A percentile compares a stretch with the other conserved stretches of the same genome.
These are phyloP conservation scores for Astragalus membranaceus DNA, from an alignment of 306 rosid species.

Conservation along the genomic window DNA sequence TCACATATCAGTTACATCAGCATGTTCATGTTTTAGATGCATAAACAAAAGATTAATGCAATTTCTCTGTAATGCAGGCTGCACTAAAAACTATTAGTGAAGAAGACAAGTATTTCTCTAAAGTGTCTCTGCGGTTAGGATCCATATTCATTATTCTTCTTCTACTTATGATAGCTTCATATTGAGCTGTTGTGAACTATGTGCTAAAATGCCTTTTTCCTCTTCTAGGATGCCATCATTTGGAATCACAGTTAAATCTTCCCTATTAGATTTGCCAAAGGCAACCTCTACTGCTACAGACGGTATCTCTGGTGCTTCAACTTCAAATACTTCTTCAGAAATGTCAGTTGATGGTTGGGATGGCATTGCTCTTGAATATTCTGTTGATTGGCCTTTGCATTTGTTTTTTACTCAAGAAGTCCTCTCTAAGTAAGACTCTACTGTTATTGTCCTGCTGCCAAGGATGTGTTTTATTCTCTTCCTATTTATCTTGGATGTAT, in stretches of 20 bases:
- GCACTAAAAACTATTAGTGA: constrained; percentile 86
- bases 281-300: constrained; percentile 42
- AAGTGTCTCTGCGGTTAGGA: constrained; percentile 79
- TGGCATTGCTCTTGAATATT: constrained; percentile 89
- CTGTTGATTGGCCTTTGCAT: constrained; percentile 96
- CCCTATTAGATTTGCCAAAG: constrained; percentile 52
- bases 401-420: constrained; percentile 94
- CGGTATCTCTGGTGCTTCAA: constrained; percentile 39
- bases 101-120: constrained; percentile 80
- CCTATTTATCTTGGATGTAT: background rate
- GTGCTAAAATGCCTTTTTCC: constrained; percentile 14
- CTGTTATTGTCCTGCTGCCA: constrained; percentile 6
- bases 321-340: constrained; percentile 58
- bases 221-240: constrained; percentile 81
- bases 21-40: constrained; percentile 16
- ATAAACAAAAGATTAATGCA: constrained; percentile 16
- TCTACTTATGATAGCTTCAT: constrained; percentile 8
- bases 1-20: background rate
- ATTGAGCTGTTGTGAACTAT: constrained; percentile 12
- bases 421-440: constrained; percentile 76
- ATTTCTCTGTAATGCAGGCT: constrained; percentile 55
- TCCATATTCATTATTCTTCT: constrained; percentile 1
- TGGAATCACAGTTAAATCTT: constrained; percentile 72
- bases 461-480: constrained; percentile 22
- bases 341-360: constrained; percentile 88